phyloP scores from a whole-genome alignment of 495 filamentous ascomycete genomes.

The Platismatia glauca region DNA sequence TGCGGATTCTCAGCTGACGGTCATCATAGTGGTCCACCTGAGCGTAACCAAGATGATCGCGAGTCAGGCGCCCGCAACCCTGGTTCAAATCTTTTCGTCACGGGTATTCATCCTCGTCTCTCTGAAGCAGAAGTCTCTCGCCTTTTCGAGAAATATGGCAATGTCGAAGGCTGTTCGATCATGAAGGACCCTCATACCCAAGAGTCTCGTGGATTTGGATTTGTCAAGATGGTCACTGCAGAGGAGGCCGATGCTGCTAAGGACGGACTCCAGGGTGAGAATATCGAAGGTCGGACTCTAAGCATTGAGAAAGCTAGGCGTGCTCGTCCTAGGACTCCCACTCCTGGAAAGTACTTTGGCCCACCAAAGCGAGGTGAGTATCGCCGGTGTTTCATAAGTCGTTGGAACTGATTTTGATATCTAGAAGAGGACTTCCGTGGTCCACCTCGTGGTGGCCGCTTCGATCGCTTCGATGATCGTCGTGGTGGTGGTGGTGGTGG shows the following conservation, averaged over 20 bases:
- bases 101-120: conserved; percentile 92
- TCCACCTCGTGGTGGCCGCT: conserved; percentile 45
- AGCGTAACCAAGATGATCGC: conserved; percentile 53
- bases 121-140: conserved; percentile 83
- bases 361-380: conserved; percentile 91
- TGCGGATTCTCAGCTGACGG: conserved; percentile 22
- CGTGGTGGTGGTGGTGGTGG: conserved; percentile 44
- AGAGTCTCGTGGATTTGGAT: conserved; percentile 97
- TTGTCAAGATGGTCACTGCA: conserved; percentile 94
- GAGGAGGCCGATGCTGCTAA: conserved; percentile 95
- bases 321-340: conserved; percentile 87
- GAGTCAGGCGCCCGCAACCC: conserved; percentile 79
- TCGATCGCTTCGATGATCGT: conserved; percentile 52
- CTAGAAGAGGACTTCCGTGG: conserved; percentile 51
- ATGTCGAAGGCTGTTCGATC: conserved; percentile 98
- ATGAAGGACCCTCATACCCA: conserved; percentile 97
- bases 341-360: conserved; percentile 97
- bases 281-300: conserved; percentile 88
- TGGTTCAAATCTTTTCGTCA: conserved; percentile 97
- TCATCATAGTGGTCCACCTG: conserved; percentile 30
- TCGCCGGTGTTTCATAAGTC: not conserved
- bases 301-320: conserved; percentile 99
- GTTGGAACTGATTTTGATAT: conserved; percentile 4
- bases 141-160: conserved; percentile 96
- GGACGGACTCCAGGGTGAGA: conserved; percentile 89